Evolutionary conservation across 176 grass and related monocot species (phyloP).

Genomic region (Aegilops bicornis): DNA sequence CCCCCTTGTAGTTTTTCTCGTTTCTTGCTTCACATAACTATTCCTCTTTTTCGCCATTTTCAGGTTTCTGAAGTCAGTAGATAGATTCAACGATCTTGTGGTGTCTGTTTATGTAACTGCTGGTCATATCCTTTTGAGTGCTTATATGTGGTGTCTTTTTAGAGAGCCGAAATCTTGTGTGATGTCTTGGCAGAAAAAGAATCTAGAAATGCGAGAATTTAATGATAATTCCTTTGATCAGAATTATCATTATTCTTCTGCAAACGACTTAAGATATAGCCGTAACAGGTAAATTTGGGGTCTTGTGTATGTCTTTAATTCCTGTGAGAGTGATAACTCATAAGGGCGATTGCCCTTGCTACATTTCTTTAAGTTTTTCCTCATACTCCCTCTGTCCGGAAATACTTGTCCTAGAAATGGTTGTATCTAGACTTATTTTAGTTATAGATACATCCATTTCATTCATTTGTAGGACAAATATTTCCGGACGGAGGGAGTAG

Average conservation of each 20-base stretch:
- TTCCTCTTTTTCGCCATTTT: conserved; percentile 11
- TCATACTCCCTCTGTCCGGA: not conserved
- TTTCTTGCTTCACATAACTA: conserved; percentile 10
- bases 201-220: not conserved
- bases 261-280: conserved; percentile 2
- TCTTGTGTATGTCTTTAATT: not conserved
- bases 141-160: not conserved
- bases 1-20: not conserved
- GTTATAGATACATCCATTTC: no score
- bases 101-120: conserved; percentile 78
- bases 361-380: not conserved
- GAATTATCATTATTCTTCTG: not conserved
- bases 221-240: not conserved
- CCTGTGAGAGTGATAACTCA: not conserved
- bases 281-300: not conserved
- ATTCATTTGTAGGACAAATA: no score
- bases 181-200: not conserved
- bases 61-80: conserved; percentile 81
- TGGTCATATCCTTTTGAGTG: conserved; percentile 73
- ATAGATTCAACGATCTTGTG: conserved; percentile 70
- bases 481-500: no score
- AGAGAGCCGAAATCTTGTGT: not conserved
- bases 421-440: no score
- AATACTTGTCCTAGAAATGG: no score
- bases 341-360: not conserved